Percentiles rank a stretch among this genome's conserved stretches.
Conservation (phyloP, 2,329 filamentous ascomycete species). For the Drechslera avenae region DNA sequence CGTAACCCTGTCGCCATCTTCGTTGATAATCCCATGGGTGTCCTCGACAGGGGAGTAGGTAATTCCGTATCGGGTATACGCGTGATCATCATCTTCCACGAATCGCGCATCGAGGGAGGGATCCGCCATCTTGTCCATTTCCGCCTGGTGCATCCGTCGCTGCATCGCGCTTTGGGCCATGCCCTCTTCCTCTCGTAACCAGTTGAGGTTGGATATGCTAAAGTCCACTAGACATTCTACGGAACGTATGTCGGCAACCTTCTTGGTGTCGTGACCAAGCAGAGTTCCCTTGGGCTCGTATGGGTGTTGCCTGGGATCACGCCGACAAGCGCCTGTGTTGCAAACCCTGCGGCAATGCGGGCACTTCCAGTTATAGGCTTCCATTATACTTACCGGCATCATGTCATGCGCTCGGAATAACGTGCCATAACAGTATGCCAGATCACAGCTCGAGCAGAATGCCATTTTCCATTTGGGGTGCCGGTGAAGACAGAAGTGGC, state of each 20-base stretch:
- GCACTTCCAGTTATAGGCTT: constrained; percentile 83
- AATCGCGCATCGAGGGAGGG: constrained; percentile 54
- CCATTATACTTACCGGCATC: constrained; percentile 81
- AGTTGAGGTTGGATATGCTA: constrained; percentile 82
- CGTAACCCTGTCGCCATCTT: constrained; percentile 15
- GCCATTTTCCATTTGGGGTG: constrained; percentile 87
- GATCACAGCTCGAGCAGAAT: constrained; percentile 74
- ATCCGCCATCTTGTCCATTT: constrained; percentile 56
- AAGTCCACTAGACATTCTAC: constrained; percentile 92
- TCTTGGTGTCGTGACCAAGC: constrained; percentile 87
- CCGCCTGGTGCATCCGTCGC: constrained; percentile 59
- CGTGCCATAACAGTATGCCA: constrained; percentile 90
- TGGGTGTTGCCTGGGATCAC: constrained; percentile 69
- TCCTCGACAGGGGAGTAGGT: constrained; percentile 49
- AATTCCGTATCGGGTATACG: constrained; percentile 47
- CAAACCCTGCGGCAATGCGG: constrained; percentile 86
- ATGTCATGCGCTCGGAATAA: constrained; percentile 90
- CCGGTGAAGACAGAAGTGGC: constrained; percentile 82
- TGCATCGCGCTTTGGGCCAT: constrained; percentile 53
- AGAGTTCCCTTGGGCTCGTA: constrained; percentile 87
- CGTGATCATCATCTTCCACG: constrained; percentile 48
- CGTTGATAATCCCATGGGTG: constrained; percentile 33
- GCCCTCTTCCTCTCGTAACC: constrained; percentile 67
- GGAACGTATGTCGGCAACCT: constrained; percentile 87
- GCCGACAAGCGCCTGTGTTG: constrained; percentile 81